These are phyloP conservation scores for Leishmania tropica DNA, from an alignment of 208 protist genomes.

Conservation along the genomic window DNA sequence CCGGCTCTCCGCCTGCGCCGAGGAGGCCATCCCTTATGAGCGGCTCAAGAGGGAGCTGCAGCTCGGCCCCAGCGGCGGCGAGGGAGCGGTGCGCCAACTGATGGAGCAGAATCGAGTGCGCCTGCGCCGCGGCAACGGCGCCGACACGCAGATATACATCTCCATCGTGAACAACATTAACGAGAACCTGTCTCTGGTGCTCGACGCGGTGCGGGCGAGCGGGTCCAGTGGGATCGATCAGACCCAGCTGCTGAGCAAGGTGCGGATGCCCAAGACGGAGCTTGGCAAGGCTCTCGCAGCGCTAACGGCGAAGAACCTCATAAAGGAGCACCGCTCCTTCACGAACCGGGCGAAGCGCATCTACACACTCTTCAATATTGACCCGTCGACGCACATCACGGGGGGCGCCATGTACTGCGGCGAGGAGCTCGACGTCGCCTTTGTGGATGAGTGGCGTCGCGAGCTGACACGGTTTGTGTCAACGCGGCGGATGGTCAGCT, in stretches of 20 bases:
- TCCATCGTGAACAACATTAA: conserved; percentile 62
- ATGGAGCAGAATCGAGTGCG: conserved; percentile 53
- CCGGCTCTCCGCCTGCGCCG: conserved; percentile 35
- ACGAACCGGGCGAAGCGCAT: conserved; percentile 84
- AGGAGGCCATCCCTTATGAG: conserved; percentile 53
- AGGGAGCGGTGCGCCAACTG: conserved; percentile 58
- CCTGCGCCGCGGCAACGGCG: conserved; percentile 43
- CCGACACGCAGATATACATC: conserved; percentile 51
- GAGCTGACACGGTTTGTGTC: conserved; percentile 29
- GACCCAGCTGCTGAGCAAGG: conserved; percentile 47
- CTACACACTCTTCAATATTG: conserved; percentile 81
- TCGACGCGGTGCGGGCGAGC: conserved; percentile 66
- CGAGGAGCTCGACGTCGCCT: conserved; percentile 78
- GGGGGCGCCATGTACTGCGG: conserved; percentile 87
- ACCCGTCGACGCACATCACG: conserved; percentile 76
- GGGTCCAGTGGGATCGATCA: conserved; percentile 80
- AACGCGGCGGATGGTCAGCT: conserved; percentile 52
- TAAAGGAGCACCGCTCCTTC: conserved; percentile 81
- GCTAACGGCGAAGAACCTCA: conserved; percentile 58
- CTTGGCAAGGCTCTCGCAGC: conserved; percentile 65
- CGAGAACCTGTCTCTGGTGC: conserved; percentile 60
- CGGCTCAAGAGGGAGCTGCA: conserved; percentile 51
- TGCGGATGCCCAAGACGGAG: conserved; percentile 70
- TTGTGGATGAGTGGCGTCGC: conserved; percentile 75
- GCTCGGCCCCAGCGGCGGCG: conserved; percentile 32